Percentiles rank a stretch among this genome's conserved stretches.
phyloP scores from a whole-genome alignment of 768 basidiomycete genomes.

The Rossbeevera mucosa region DNA sequence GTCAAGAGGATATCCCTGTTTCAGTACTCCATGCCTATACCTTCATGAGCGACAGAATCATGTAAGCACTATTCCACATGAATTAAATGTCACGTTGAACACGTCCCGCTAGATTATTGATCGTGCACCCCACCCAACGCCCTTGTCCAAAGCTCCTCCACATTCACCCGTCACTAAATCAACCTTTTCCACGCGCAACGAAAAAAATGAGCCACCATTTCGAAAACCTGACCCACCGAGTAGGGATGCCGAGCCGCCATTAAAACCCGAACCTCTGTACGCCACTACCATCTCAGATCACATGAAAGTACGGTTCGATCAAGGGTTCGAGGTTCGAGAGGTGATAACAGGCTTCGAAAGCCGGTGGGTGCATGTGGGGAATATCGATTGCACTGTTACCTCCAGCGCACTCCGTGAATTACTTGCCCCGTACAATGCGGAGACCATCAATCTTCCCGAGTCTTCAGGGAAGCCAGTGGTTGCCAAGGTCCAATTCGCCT shows the following conservation, averaged over 20 bases:
- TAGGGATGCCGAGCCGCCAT: neutral
- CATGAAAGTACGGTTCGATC: constrained; percentile 50
- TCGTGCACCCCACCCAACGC: neutral
- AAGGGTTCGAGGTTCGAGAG: constrained; percentile 57
- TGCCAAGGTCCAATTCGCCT: constrained; percentile 46
- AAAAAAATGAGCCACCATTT: neutral
- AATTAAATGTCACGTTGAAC: neutral
- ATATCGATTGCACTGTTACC: constrained; percentile 40
- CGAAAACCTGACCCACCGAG: constrained; percentile 1
- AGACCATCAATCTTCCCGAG: constrained; percentile 34
- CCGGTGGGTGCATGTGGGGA: constrained; percentile 51
- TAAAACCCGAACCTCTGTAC: constrained; percentile 20
- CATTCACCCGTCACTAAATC: neutral
- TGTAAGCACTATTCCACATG: constrained; percentile 5
- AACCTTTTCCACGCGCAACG: neutral
- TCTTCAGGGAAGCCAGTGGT: constrained; percentile 21
- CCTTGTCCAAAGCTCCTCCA: neutral
- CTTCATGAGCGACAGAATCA: constrained; percentile 5
- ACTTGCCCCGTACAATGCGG: constrained; percentile 41
- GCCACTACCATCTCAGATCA: constrained; percentile 45
- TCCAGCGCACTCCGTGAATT: constrained; percentile 34
- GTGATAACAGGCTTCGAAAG: constrained; percentile 69
- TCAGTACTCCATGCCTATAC: neutral
- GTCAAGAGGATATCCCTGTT: neutral
- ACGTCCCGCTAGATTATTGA: neutral